Evolutionary conservation across 2,329 filamentous ascomycete genomes (phyloP).

Genomic region (Exophiala spinifera): DNA sequence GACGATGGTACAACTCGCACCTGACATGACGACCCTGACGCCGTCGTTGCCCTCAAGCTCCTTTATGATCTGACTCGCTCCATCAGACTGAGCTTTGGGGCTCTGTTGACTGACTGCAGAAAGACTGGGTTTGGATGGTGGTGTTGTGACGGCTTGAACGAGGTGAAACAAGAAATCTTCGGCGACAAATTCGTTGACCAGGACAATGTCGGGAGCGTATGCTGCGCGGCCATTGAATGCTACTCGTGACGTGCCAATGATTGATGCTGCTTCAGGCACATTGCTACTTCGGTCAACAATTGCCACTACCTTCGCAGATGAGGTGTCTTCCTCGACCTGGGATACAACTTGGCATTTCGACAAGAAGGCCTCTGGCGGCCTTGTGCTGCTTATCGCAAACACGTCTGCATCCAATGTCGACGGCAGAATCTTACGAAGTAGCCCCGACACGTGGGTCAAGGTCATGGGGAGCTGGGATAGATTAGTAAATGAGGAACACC

Average conservation of each 20-base stretch:
- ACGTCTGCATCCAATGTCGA: conserved; percentile 48
- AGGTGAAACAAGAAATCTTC: conserved; percentile 8
- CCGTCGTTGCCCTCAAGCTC: conserved; percentile 7
- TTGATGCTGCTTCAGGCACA: conserved; percentile 51
- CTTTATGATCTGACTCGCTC: neutral
- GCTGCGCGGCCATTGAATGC: conserved; percentile 55
- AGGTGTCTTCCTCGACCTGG: conserved; percentile 27
- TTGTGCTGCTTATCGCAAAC: conserved; percentile 43
- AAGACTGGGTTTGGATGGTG: neutral
- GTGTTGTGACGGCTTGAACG: conserved; percentile 5
- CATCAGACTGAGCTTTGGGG: conserved; percentile 1
- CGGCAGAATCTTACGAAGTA: conserved; percentile 35
- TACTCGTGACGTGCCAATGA: conserved; percentile 54
- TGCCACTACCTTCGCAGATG: conserved; percentile 44
- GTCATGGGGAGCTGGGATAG: conserved; percentile 11
- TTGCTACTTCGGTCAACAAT: conserved; percentile 61
- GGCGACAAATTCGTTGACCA: conserved; percentile 62
- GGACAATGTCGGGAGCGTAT: conserved; percentile 60
- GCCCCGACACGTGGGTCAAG: conserved; percentile 5
- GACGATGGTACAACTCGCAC: conserved; percentile 32
- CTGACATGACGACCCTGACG: conserved; percentile 30
- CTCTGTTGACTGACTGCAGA: neutral
- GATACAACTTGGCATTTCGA: conserved; percentile 36
- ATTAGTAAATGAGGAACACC: neutral
- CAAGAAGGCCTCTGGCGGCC: conserved; percentile 30